Percentiles rank a stretch among this genome's conserved stretches.
Evolutionary conservation across 1,284 basidiomycete species (phyloP).

Genomic region (Trametes hirsuta): DNA sequence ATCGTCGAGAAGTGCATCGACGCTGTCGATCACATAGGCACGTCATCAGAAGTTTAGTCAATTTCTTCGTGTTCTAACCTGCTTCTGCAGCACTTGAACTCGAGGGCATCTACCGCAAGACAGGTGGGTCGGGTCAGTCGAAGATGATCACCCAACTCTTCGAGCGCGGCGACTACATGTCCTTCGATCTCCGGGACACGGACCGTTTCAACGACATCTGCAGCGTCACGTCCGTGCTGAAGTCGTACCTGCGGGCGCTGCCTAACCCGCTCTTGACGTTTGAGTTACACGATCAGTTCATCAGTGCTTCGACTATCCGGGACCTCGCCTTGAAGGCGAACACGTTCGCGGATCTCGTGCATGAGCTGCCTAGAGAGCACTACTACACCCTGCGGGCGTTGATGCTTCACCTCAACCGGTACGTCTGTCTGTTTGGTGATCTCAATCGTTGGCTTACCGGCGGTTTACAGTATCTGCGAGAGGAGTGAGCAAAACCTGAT

Average conservation of each 20-base stretch:
- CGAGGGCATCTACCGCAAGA: slow-evolving; percentile 97
- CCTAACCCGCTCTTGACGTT: slow-evolving; percentile 92
- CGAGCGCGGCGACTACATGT: slow-evolving; percentile 86
- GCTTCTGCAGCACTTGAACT: slow-evolving; percentile 74
- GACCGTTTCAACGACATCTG: slow-evolving; percentile 97
- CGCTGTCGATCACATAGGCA: slow-evolving; percentile 87
- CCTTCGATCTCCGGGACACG: slow-evolving; percentile 87
- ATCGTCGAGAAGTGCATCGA: slow-evolving; percentile 96
- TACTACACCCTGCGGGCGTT: slow-evolving; percentile 84
- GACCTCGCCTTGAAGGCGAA: slow-evolving; percentile 66
- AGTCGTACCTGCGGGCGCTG: slow-evolving; percentile 93
- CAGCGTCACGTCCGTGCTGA: slow-evolving; percentile 94
- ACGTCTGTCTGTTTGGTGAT: slow-evolving; percentile 28
- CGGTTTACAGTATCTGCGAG: slow-evolving; percentile 63
- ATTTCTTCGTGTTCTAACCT: background rate
- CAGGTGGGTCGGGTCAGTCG: slow-evolving; percentile 90
- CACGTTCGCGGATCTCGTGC: slow-evolving; percentile 72
- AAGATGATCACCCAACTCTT: slow-evolving; percentile 95
- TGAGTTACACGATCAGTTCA: slow-evolving; percentile 90
- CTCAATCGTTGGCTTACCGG: background rate
- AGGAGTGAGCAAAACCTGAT: slow-evolving; percentile 84
- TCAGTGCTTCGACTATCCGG: slow-evolving; percentile 71
- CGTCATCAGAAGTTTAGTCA: slow-evolving; percentile 32
- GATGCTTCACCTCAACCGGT: slow-evolving; percentile 89
- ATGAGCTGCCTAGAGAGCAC: slow-evolving; percentile 84